Conservation (phyloP, 2,329 filamentous ascomycete species). For the Beauveria scarabaeidicola region DNA sequence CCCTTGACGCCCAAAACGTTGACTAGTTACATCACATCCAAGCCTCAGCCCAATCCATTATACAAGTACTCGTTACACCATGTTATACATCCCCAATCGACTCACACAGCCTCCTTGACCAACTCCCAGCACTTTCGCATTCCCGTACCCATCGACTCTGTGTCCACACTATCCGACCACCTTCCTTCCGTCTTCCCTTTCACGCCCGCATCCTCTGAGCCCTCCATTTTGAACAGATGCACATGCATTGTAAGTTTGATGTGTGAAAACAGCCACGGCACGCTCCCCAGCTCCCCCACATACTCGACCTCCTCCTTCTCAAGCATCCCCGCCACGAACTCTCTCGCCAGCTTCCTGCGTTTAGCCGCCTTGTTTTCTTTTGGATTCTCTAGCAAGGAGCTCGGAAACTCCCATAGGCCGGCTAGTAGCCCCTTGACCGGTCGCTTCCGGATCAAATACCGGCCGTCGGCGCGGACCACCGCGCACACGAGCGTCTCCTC, state of each 20-base stretch:
- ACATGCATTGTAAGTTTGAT: constrained; percentile 50
- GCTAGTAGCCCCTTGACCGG: constrained; percentile 47
- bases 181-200: constrained; percentile 23
- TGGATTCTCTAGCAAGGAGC: constrained; percentile 25
- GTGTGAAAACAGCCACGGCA: constrained; percentile 51
- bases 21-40: background rate
- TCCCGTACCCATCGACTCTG: constrained; percentile 48
- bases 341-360: constrained; percentile 29
- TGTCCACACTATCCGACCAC: constrained; percentile 31
- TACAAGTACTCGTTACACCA: background rate
- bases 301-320: constrained; percentile 20
- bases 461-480: constrained; percentile 34
- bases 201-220: background rate
- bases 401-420: constrained; percentile 49
- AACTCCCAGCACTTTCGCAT: constrained; percentile 51
- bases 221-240: constrained; percentile 36
- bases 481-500: constrained; percentile 47
- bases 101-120: constrained; percentile 19
- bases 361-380: constrained; percentile 15
- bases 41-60: background rate
- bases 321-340: constrained; percentile 25
- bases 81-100: background rate
- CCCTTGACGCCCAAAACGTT: background rate
- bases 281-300: constrained; percentile 36
- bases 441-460: constrained; percentile 40